Conservation (phyloP, 305 asterid genomes). For the Coffea humblotiana region DNA sequence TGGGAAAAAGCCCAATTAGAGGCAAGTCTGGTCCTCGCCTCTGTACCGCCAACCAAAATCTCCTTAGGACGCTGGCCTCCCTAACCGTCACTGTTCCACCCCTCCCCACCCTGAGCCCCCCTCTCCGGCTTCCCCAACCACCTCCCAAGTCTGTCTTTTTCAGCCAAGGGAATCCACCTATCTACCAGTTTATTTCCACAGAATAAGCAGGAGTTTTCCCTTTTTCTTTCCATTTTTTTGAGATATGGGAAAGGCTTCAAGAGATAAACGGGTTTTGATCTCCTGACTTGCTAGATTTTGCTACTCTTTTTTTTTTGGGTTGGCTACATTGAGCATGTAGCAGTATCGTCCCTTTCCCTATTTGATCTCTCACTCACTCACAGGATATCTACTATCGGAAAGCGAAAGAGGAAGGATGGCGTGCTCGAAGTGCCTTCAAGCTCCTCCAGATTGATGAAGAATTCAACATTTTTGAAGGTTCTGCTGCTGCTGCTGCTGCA, state of each 20-base stretch:
- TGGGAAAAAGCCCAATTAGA: too few relatives aligned
- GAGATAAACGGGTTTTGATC: constrained; percentile 74
- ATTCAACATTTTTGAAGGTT: constrained; percentile 85
- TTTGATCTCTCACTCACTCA: constrained; percentile 12
- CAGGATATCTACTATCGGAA: constrained; percentile 93
- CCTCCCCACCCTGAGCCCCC: not conserved
- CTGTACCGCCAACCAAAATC: too few relatives aligned
- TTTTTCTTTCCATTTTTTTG: too few relatives aligned
- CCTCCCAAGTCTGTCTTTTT: too few relatives aligned
- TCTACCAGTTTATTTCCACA: too few relatives aligned
- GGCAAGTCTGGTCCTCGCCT: too few relatives aligned
- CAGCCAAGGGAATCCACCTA: too few relatives aligned
- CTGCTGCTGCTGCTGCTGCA: not conserved
- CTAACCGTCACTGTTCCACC: not conserved
- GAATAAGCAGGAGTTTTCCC: too few relatives aligned
- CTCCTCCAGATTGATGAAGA: constrained; percentile 96
- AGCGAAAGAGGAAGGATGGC: constrained; percentile 97
- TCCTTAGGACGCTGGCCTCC: not conserved
- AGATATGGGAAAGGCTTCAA: constrained; percentile 89
- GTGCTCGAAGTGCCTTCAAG: constrained; percentile 96
- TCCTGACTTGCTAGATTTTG: not conserved
- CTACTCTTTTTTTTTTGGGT: not conserved
- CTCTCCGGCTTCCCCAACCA: too few relatives aligned
- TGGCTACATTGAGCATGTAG: not conserved
- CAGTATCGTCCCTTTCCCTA: not conserved